A percentile compares a stretch with the other conserved stretches of the same genome.
Conservation (phyloP, 345 rosid species). For the Salix dunnii region DNA sequence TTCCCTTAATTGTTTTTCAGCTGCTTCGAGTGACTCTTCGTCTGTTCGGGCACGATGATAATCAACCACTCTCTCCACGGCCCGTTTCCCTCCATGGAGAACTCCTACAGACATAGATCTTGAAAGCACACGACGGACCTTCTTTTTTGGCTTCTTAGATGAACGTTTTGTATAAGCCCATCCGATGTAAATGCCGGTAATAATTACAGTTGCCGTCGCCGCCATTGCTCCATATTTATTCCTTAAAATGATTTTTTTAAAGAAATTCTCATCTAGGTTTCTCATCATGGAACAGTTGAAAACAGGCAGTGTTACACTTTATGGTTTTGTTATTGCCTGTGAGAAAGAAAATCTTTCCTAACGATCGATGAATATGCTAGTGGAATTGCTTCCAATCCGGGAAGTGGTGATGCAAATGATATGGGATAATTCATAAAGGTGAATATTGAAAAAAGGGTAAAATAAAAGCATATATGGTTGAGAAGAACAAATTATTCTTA, state of each 20-base stretch:
- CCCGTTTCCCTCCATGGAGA: conserved; percentile 52
- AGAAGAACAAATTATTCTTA: conserved; percentile 20
- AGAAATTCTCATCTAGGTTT: conserved; percentile 16
- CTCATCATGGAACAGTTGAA: not conserved
- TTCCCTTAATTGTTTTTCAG: conserved; percentile 28
- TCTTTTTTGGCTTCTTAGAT: conserved; percentile 17
- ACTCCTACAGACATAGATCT: conserved; percentile 49
- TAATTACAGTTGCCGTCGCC: conserved; percentile 31
- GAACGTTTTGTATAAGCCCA: conserved; percentile 35
- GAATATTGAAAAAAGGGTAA: not conserved
- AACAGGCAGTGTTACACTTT: not conserved
- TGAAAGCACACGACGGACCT: conserved; percentile 9
- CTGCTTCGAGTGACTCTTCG: conserved; percentile 19
- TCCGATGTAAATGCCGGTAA: conserved; percentile 43
- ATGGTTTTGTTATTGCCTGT: not conserved
- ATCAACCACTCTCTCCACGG: conserved; percentile 50
- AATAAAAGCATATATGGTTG: not conserved
- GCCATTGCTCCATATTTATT: conserved; percentile 43
- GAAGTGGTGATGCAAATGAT: not conserved
- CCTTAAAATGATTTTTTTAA: conserved; percentile 21
- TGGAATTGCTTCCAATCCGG: not conserved
- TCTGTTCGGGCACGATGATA: conserved; percentile 39
- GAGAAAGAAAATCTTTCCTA: not conserved
- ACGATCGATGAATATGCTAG: not conserved
- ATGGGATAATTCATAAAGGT: not conserved